These are phyloP conservation scores for Astrocystis sublimbata DNA, from an alignment of 495 filamentous ascomycete species.

Conservation along the genomic window DNA sequence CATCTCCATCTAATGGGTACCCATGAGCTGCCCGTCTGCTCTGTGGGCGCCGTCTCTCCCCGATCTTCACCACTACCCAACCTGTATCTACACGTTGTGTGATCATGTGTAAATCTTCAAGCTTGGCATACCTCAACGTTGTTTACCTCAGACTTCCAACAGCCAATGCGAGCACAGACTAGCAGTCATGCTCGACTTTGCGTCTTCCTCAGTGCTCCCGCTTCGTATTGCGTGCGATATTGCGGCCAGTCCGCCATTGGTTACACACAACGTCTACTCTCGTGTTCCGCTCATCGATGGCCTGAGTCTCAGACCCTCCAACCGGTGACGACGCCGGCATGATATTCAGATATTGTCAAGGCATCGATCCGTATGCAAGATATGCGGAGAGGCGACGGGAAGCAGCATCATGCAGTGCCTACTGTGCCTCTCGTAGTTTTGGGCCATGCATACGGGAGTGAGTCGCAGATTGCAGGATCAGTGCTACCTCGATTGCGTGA, in stretches of 20 bases:
- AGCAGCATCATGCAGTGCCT: too few relatives aligned
- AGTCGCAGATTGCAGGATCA: slow-evolving; percentile 17
- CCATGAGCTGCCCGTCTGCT: background rate
- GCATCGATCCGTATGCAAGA: slow-evolving; percentile 5
- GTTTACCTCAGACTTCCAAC: too few relatives aligned
- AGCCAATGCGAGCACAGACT: too few relatives aligned
- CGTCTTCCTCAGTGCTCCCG: too few relatives aligned
- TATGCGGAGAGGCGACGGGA: slow-evolving; percentile 6
- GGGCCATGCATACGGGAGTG: background rate
- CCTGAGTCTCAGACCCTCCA: background rate
- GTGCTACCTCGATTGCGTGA: slow-evolving; percentile 7
- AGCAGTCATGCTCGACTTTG: too few relatives aligned
- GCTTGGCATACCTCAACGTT: too few relatives aligned
- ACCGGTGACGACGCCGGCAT: background rate
- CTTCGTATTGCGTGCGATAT: too few relatives aligned
- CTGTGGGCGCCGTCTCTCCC: background rate
- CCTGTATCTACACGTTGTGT: too few relatives aligned
- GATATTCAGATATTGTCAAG: background rate
- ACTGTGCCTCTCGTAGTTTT: too few relatives aligned
- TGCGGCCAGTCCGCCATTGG: too few relatives aligned
- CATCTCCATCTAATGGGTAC: background rate
- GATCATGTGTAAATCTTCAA: too few relatives aligned
- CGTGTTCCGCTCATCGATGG: background rate
- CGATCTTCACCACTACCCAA: too few relatives aligned
- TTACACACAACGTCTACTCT: background rate